Conservation (phyloP, 2,329 filamentous ascomycete species). For the Curvularia hawaiiensis region DNA sequence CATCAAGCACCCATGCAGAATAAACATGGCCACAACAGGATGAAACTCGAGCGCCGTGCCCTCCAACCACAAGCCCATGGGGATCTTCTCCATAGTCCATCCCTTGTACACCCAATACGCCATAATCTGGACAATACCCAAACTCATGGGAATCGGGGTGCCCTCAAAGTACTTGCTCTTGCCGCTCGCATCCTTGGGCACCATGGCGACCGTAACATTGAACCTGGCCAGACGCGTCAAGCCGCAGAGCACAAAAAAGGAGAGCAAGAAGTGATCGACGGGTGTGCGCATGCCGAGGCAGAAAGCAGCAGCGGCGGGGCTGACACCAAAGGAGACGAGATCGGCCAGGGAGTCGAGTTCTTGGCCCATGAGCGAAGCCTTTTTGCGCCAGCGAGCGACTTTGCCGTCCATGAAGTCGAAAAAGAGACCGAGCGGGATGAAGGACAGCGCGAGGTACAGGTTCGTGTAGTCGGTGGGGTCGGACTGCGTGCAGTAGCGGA, state of each 20-base stretch:
- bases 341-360: conserved; percentile 96
- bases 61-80: conserved; percentile 70
- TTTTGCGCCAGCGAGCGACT: conserved; percentile 94
- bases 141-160: conserved; percentile 90
- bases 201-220: conserved; percentile 89
- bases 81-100: conserved; percentile 80
- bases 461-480: conserved; percentile 65
- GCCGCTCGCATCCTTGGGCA: conserved; percentile 89
- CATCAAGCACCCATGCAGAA: conserved; percentile 92
- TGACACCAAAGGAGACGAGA: conserved; percentile 92
- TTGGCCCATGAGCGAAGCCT: conserved; percentile 97
- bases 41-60: conserved; percentile 81
- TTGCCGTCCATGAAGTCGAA: conserved; percentile 99
- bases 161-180: conserved; percentile 98
- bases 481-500: conserved; percentile 87
- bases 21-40: conserved; percentile 78
- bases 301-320: conserved; percentile 86
- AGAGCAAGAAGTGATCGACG: conserved; percentile 78
- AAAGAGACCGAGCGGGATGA: conserved; percentile 86
- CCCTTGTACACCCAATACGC: conserved; percentile 84
- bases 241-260: conserved; percentile 93
- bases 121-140: conserved; percentile 82
- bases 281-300: conserved; percentile 84
- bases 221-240: conserved; percentile 93
- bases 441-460: conserved; percentile 80